Evolutionary conservation across 192 early-diverging fungal genomes (phyloP), one percentile per base, ranked within the genome.

Genomic region (Rhizoclosmatium globosum): DNA sequence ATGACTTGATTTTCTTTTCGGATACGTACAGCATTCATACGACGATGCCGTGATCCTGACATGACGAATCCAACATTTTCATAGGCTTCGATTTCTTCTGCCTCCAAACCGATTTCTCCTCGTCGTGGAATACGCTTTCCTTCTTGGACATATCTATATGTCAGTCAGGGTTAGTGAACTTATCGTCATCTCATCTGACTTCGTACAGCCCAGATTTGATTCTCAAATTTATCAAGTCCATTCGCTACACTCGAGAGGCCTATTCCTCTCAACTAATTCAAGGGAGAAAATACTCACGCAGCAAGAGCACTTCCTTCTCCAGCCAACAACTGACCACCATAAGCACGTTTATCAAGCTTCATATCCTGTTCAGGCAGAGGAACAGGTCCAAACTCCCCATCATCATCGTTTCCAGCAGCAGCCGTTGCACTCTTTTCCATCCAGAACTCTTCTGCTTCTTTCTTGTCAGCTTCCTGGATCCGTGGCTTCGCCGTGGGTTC

Each of bases 1-100:
- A 98, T 95, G 73, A 96, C 94, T 85, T 99, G 98, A 76, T 97
- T 96, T 80, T 98, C 98, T 83, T 97, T 98, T 74, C 95, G 90
- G 64, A 97, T 89, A 74, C 96, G 96, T 6, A 97, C 97, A 53
- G 95, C 96, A 80, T 97, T 97, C 95, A 96, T 96, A 56, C 95
- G 90, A 62, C 92, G 89, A 83, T 98, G 96, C 47, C 97, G 87
- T 81, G 92, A 96, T 38, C 98, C 98, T 64, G 92, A 94, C 98
- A 99, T 99, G 11, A 99, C 98, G 81, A 92, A 99, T 41, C 98
- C 98, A 2, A 91, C 92, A 38, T 84, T 81, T 82, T 99, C 98
- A 81, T 90, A 95, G 19, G 90, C 81, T 68, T 91, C 89, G 82
- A 99, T 99, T 83, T 96, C 86, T 45, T 93, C 82, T 69, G 93